A percentile compares a stretch with the other conserved stretches of the same genome.
Evolutionary conservation across 495 filamentous ascomycete genomes (phyloP).

Genomic region (Cudoniella acicularis): DNA sequence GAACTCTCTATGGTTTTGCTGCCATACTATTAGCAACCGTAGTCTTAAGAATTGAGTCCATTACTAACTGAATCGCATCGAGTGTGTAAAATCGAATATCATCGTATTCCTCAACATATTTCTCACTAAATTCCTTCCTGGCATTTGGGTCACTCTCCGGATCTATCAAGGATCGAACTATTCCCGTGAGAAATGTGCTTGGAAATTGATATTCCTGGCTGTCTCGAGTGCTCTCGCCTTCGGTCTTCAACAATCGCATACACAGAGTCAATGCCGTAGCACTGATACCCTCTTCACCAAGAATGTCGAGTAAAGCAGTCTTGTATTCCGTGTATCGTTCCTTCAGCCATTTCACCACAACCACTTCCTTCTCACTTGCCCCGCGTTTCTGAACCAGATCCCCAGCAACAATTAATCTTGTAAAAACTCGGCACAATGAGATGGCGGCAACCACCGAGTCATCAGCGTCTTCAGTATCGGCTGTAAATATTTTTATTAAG

Average conservation of each 20-base stretch:
- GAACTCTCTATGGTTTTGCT: conserved; percentile 32
- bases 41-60: not conserved
- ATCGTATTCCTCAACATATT: conserved; percentile 73
- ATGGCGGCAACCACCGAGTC: conserved; percentile 61
- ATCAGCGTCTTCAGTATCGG: conserved; percentile 32
- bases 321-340: conserved; percentile 69
- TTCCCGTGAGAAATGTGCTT: conserved; percentile 53
- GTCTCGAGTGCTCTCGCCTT: conserved; percentile 56
- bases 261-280: conserved; percentile 66
- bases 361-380: conserved; percentile 65
- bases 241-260: conserved; percentile 80
- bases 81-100: conserved; percentile 85
- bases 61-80: conserved; percentile 59
- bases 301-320: conserved; percentile 46
- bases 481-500: conserved; percentile 58
- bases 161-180: conserved; percentile 61
- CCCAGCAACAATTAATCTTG: conserved; percentile 74
- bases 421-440: conserved; percentile 85
- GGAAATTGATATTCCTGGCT: conserved; percentile 64
- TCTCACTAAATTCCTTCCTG: conserved; percentile 67
- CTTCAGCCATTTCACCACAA: conserved; percentile 75
- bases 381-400: conserved; percentile 58
- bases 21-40: conserved; percentile 12
- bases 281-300: conserved; percentile 49
- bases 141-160: conserved; percentile 50